Evolutionary conservation across 2,329 filamentous ascomycete genomes (phyloP).

Genomic region (Aspergillus persii): DNA sequence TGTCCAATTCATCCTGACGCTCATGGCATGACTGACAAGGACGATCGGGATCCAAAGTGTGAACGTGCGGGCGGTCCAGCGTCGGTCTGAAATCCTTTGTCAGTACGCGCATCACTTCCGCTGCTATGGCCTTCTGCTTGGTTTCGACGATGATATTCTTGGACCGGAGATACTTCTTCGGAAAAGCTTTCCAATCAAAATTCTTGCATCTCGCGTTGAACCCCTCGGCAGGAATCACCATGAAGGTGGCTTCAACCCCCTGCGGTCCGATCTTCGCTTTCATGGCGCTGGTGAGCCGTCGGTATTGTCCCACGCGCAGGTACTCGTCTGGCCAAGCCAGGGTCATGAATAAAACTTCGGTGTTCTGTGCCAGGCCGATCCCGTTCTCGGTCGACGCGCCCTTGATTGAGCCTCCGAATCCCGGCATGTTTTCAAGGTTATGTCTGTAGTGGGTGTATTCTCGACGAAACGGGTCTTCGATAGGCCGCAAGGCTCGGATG

Average conservation of each 20-base stretch:
- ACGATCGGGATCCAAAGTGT: no score
- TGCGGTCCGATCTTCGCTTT: background rate
- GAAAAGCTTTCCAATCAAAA: background rate
- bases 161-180: background rate
- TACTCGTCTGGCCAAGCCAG: slow-evolving; percentile 10
- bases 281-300: background rate
- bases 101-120: background rate
- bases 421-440: slow-evolving; percentile 8
- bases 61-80: no score
- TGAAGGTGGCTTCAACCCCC: background rate
- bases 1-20: no score
- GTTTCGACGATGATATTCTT: background rate
- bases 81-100: background rate
- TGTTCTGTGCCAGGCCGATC: background rate
- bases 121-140: background rate
- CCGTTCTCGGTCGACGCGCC: slow-evolving; percentile 11
- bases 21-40: no score
- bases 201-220: background rate
- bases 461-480: slow-evolving; percentile 5
- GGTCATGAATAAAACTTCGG: slow-evolving; percentile 20
- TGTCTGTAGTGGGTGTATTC: slow-evolving; percentile 8
- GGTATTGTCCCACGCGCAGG: slow-evolving; percentile 11
- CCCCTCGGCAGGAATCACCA: background rate
- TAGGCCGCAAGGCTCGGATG: background rate
- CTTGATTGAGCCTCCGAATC: slow-evolving; percentile 14